Conservation (phyloP, 2,329 filamentous ascomycete species). For the Epichloe sp. region DNA sequence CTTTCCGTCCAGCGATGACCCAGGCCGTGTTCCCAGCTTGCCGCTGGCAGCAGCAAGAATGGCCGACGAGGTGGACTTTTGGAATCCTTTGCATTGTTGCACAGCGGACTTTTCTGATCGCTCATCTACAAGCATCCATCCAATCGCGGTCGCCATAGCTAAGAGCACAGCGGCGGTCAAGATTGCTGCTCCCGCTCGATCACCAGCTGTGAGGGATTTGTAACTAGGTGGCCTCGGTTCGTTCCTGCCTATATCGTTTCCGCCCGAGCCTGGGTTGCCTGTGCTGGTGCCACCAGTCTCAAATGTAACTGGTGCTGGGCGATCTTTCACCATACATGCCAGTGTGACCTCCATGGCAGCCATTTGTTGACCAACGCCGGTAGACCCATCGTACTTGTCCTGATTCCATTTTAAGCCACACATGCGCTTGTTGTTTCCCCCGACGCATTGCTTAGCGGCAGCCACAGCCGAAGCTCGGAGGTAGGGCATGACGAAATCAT, state of each 20-base stretch:
- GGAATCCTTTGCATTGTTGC: conserved; percentile 19
- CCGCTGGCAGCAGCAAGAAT: conserved; percentile 6
- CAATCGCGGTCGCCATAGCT: conserved; percentile 37
- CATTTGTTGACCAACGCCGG: conserved; percentile 60
- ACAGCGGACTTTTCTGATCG: conserved; percentile 19
- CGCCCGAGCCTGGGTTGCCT: conserved; percentile 33
- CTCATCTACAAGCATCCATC: conserved; percentile 38
- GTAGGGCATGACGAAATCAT: conserved; percentile 36
- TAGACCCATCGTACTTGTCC: conserved; percentile 42
- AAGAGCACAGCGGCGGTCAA: conserved; percentile 44
- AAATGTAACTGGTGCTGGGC: conserved; percentile 30
- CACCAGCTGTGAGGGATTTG: conserved; percentile 35
- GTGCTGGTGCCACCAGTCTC: conserved; percentile 44
- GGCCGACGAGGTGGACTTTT: conserved; percentile 9
- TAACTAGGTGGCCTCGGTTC: conserved; percentile 14
- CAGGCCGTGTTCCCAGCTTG: conserved; percentile 5
- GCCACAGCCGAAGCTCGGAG: conserved; percentile 42
- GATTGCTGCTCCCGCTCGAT: conserved; percentile 56
- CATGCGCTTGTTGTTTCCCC: conserved; percentile 43
- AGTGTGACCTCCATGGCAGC: conserved; percentile 52
- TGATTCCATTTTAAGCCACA: conserved; percentile 49
- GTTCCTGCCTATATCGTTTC: conserved; percentile 30
- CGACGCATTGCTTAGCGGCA: conserved; percentile 43
- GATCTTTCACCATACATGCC: conserved; percentile 40
- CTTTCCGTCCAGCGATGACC: conserved; percentile 12